phyloP scores from a whole-genome alignment of 2,329 filamentous ascomycete genomes.

The Penicillium expansum region DNA sequence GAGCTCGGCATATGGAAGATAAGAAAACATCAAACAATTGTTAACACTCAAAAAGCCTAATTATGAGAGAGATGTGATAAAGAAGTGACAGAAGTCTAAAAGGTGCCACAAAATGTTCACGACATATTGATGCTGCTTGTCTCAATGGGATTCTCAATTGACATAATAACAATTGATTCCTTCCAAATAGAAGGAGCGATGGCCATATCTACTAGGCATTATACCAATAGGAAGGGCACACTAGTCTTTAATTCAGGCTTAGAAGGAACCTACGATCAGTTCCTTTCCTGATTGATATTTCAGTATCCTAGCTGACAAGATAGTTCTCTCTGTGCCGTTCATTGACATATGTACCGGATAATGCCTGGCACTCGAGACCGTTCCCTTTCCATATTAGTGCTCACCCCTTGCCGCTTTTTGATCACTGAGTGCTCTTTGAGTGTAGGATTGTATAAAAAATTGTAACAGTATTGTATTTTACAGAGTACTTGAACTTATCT shows the following conservation, averaged over 20 bases:
- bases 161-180: background rate
- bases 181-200: background rate
- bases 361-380: no score
- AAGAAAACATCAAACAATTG: background rate
- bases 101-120: background rate
- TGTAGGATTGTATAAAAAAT: no score
- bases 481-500: no score
- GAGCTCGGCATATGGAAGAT: background rate
- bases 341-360: no score
- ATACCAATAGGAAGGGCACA: background rate
- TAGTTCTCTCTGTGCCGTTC: no score
- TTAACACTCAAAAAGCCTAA: background rate
- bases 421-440: no score
- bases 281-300: background rate
- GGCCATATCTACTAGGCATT: background rate
- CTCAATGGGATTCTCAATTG: background rate
- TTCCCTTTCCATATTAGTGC: no score
- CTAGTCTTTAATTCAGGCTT: no score
- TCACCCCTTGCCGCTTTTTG: no score
- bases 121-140: background rate
- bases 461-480: no score
- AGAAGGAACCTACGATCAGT: background rate
- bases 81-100: background rate
- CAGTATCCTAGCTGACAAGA: background rate
- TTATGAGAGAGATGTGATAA: background rate